These are phyloP conservation scores for Selaginella tamariscina DNA, from an alignment of 75 land plant species.

Conservation along the genomic window DNA sequence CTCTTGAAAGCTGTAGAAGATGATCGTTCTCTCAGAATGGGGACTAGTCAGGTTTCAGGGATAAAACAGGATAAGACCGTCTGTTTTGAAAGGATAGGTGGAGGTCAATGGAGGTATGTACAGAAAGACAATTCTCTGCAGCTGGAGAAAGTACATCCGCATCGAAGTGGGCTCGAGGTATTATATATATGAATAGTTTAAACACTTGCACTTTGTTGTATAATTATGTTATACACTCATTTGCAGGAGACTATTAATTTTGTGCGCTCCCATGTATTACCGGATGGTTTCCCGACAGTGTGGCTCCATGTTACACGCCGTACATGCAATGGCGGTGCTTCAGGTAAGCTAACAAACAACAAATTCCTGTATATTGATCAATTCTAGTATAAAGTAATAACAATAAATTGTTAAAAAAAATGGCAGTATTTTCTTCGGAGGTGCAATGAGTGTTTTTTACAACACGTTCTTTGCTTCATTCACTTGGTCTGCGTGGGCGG, in stretches of 20 bases:
- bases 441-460: constrained; percentile 99
- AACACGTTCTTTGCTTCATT: constrained; percentile 69
- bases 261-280: constrained; percentile 75
- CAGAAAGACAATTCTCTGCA: background rate
- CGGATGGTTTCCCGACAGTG: constrained; percentile 96
- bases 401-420: constrained; percentile 38
- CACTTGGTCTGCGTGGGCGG: constrained; percentile 58
- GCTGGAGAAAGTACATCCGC: constrained; percentile 14
- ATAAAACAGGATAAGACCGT: too few species aligned
- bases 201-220: background rate
- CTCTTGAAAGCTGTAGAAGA: too few species aligned
- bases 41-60: too few species aligned
- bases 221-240: background rate
- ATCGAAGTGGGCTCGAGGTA: constrained; percentile 17
- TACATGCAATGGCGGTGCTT: constrained; percentile 98
- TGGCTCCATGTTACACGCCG: constrained; percentile 78
- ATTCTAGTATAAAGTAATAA: background rate
- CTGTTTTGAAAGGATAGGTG: constrained; percentile 21
- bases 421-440: constrained; percentile 98
- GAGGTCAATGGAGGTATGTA: constrained; percentile 21
- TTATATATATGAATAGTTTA: background rate
- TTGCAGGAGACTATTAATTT: constrained; percentile 74
- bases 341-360: constrained; percentile 40
- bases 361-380: background rate
- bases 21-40: too few species aligned